Evolutionary conservation across 768 basidiomycete genomes (phyloP), one percentile per base, ranked within the genome.

Genomic region (Tricholoma saponaceum): DNA sequence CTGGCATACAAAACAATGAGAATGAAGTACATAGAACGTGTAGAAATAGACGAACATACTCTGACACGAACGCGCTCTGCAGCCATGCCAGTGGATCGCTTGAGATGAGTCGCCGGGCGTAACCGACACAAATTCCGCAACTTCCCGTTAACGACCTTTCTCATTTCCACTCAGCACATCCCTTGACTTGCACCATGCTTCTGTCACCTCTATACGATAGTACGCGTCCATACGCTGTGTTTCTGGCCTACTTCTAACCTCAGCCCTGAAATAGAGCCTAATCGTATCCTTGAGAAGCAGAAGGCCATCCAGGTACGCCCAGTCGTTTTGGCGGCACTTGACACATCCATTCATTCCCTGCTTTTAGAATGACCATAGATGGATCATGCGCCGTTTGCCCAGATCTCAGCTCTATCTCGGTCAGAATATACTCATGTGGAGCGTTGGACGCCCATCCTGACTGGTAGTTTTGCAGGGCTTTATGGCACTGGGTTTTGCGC

Each of bases 31-130:
- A 26, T 37, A 58, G 51, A 41, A 60, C 53, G 55, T 49, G 30
- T 56, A 55, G 56, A 51, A 25, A 43, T 25, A 56, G 56, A 59
- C 46, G 65, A 63, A 80, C 88, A 58, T 76, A 90, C 90, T 75
- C 86, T 83, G 65, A 90, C 85, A 64, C 90, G 88, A 66, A 90
- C 83, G 70, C 89, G 87, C 66, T 90, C 89, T 73, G 75, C 78
- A 77, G 75, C 78, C 76, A 79, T 80, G 70, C n/a, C n/a, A n/a
- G n/a, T n/a, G n/a, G n/a, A n/a, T n/a, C n/a, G 69, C 66, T 51
- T 59, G 60, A 70, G 73, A 71, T 59, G 62, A 68, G 70, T 63
- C 71, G 77, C 75, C 77, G 74, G 62, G 66, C 67, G 69, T 70
- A 58, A 41, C 39, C 54, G 54, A 53, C 54, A 32, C 58, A 68